Conservation (phyloP, 2,329 filamentous ascomycete genomes). For the Penicillium sp. region DNA sequence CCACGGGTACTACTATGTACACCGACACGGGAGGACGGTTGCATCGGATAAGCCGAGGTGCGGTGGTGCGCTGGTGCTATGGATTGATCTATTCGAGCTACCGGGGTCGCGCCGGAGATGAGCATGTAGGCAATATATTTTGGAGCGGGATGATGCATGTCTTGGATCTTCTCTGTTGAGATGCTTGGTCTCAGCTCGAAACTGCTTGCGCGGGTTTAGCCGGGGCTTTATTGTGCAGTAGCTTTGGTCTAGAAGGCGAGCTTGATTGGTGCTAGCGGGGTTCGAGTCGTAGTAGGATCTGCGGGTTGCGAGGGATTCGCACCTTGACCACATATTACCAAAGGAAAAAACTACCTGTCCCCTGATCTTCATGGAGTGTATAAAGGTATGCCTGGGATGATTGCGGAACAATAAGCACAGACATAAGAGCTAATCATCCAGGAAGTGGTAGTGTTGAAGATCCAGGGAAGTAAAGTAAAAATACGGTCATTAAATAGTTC, state of each 20-base stretch:
- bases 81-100: not conserved
- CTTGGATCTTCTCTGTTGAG: not conserved
- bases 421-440: not conserved
- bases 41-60: not conserved
- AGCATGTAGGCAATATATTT: not conserved
- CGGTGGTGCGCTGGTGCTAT: not conserved
- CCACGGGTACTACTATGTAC: not conserved
- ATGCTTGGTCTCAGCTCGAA: not conserved
- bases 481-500: constrained; percentile 30
- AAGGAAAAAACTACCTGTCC: not conserved
- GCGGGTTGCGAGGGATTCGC: not conserved
- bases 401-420: not conserved
- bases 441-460: not conserved
- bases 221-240: not conserved
- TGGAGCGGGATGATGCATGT: not conserved
- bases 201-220: not conserved
- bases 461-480: constrained; percentile 7
- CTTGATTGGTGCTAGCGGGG: not conserved
- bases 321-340: not conserved
- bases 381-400: not conserved
- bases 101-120: not conserved
- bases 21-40: not conserved
- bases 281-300: not conserved
- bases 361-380: not conserved
- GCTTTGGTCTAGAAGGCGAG: not conserved